Conservation (phyloP, 768 basidiomycete genomes). For the Termitomyces sp. region DNA sequence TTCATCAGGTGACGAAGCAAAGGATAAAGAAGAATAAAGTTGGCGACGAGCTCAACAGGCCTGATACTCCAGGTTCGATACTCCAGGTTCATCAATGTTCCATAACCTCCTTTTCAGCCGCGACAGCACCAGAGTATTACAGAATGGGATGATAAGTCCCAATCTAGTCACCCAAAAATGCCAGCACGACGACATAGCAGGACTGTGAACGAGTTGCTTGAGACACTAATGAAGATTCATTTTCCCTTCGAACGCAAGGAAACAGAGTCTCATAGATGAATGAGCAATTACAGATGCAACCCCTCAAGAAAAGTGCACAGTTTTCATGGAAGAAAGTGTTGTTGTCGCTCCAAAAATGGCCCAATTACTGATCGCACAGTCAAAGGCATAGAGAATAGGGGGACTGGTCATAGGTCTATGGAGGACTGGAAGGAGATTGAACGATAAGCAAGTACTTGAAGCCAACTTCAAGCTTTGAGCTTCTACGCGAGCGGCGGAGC, state of each 20-base stretch:
- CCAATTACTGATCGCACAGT: too few relatives aligned
- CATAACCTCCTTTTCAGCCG: constrained; percentile 16
- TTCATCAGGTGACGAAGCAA: too few relatives aligned
- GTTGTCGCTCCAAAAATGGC: too few relatives aligned
- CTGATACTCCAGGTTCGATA: too few relatives aligned
- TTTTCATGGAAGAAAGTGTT: constrained; percentile 25
- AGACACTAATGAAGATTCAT: background rate
- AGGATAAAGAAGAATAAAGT: too few relatives aligned
- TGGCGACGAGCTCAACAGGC: too few relatives aligned
- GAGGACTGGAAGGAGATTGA: background rate
- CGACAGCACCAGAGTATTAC: constrained; percentile 17
- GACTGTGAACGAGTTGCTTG: background rate
- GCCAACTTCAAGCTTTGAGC: too few relatives aligned
- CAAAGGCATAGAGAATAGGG: background rate
- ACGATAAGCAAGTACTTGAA: too few relatives aligned
- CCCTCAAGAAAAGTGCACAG: constrained; percentile 22
- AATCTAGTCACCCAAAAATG: too few relatives aligned
- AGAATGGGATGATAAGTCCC: too few relatives aligned
- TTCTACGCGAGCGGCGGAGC: too few relatives aligned
- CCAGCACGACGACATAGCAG: constrained; percentile 9
- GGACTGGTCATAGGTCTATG: background rate
- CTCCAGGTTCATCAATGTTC: constrained; percentile 19
- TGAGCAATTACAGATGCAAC: constrained; percentile 29
- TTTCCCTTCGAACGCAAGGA: background rate
- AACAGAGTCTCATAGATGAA: constrained; percentile 28